Base-by-base conservation (phyloP, 2,329 filamentous ascomycete species). In the Diaporthe batatas region DNA sequence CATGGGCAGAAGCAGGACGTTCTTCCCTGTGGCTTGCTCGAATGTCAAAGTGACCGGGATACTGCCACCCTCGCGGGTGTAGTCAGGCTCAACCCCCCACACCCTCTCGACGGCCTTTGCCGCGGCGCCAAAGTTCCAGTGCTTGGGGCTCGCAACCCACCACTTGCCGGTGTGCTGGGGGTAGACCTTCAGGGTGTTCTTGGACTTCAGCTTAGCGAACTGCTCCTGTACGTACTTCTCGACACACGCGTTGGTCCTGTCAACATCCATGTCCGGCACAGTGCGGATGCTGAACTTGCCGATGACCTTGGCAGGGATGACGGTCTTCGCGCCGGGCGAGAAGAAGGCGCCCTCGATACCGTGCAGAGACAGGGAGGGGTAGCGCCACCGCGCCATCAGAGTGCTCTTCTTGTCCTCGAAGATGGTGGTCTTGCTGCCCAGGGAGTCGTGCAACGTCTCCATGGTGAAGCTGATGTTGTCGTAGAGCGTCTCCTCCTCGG, bases 241-340 rank as follows among this genome's bases (percentile, higher is more conserved):
- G 55, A 99, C 96, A 57, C 92, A 88, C 80, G 91, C 89, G 85
- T 97, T 97, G 79, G 98, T 97, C 80, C 92, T 91, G 72, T 94
- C 91, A 78, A 94, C 94, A 82, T 98, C 93, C 96, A 99, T 99
- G 86, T 99, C 91, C 69, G 96, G 96, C 29, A 99, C 96, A 47
- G 95, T 98, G 77, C 96, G 92, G 85, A 99, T 98, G 67, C 94
- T 97, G 88, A 99, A 99, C 86, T 99, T 99, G 84, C 96, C 96
- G 79, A 92, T 93, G 72, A 99, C 96, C 88, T 98, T 98, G 80
- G 96, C 96, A 3, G 96, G 96, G 78, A 99, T 99, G 79, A 99
- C 96, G 0, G 96, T 99, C 90, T 99, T 99, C 72, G 95, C 96
- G 59, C 96, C 96, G 7, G 95, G 93, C 2, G 93, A 92, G 57